Evolutionary conservation across 768 basidiomycete genomes (phyloP).

Genomic region (Coprinellus micaceus): DNA sequence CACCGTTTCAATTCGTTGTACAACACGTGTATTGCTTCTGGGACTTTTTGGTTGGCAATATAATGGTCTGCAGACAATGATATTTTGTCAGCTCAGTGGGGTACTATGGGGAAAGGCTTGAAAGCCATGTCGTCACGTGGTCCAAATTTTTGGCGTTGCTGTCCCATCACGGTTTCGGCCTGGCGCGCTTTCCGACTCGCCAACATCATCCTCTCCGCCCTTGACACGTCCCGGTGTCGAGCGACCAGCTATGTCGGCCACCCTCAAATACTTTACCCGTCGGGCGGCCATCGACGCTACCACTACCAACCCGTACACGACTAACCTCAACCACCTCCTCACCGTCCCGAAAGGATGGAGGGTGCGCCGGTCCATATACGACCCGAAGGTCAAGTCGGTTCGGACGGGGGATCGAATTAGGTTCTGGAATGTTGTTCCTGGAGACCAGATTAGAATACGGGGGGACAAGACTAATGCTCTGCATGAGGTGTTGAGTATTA

Average conservation of each 20-base stretch:
- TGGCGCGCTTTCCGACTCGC: neutral
- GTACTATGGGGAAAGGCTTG: neutral
- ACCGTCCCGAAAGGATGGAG: conserved; percentile 55
- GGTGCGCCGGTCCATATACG: conserved; percentile 40
- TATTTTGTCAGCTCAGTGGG: too few species aligned
- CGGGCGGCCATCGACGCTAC: conserved; percentile 42
- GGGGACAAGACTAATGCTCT: conserved; percentile 59
- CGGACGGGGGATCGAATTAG: conserved; percentile 69
- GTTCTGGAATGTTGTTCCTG: conserved; percentile 85
- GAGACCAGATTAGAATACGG: conserved; percentile 70
- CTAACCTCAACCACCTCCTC: conserved; percentile 61
- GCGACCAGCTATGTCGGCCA: conserved; percentile 17
- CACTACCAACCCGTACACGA: conserved; percentile 55
- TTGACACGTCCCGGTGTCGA: neutral
- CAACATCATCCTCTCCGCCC: neutral
- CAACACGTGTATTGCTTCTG: neutral
- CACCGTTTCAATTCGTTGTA: neutral
- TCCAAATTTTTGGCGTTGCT: conserved; percentile 5
- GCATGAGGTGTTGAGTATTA: conserved; percentile 70
- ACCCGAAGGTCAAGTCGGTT: conserved; percentile 51
- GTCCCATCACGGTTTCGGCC: neutral
- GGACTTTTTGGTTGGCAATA: neutral
- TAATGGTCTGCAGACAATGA: neutral
- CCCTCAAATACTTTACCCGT: conserved; percentile 30
- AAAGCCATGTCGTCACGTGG: conserved; percentile 3